A percentile compares a stretch with the other conserved stretches of the same genome.
These are phyloP conservation scores for Mallotus japonicus DNA, from an alignment of 441 rosid genomes.

Conservation along the genomic window DNA sequence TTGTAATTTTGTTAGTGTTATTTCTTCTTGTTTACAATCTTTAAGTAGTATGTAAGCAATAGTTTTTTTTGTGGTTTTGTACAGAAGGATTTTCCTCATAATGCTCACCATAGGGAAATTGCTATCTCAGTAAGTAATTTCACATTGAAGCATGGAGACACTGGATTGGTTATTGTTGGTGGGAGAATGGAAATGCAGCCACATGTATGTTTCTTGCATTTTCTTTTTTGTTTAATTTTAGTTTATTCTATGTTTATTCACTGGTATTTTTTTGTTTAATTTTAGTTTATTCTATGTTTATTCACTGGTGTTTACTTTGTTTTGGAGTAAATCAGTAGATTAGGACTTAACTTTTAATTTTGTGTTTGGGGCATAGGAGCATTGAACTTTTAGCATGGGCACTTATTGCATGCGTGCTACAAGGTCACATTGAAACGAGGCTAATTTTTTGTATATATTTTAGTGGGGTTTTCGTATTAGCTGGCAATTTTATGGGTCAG, in stretches of 20 bases:
- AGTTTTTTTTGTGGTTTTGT: slow-evolving; percentile 7
- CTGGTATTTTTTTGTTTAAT: no score
- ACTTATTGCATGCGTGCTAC: background rate
- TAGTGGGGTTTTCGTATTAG: background rate
- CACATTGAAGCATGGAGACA: slow-evolving; percentile 87
- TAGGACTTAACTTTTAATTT: background rate
- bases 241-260: background rate
- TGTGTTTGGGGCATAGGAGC: background rate
- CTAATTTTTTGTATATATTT: background rate
- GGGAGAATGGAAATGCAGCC: slow-evolving; percentile 97
- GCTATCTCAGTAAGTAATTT: slow-evolving; percentile 86
- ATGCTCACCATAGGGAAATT: slow-evolving; percentile 89
- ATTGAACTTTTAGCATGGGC: background rate
- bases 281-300: background rate
- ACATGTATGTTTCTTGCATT: slow-evolving; percentile 55
- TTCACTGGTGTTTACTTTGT: background rate
- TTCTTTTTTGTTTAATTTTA: background rate
- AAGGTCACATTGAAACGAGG: background rate
- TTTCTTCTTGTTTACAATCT: background rate
- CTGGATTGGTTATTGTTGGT: slow-evolving; percentile 83
- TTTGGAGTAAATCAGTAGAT: background rate
- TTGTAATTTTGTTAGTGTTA: background rate
- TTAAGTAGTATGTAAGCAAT: background rate
- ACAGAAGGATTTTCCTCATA: slow-evolving; percentile 92
- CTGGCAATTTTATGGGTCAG: background rate